Base-by-base conservation (phyloP, 495 filamentous ascomycete genomes). In the Jackrogersella multiformis region DNA sequence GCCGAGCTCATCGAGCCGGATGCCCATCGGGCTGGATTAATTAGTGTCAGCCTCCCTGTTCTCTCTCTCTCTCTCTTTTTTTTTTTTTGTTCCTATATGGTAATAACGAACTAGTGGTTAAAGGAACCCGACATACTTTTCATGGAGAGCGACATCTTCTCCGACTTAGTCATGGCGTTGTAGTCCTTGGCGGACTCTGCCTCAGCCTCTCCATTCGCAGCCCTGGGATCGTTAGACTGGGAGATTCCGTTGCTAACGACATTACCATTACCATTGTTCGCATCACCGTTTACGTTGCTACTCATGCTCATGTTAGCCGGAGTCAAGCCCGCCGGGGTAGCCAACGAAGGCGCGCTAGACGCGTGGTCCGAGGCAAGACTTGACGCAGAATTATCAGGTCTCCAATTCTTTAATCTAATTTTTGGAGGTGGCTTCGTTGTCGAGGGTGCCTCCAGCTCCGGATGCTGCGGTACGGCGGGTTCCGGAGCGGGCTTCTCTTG, bases 121-220 rank as follows among this genome's bases (percentile, higher is more conserved):
- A n/a, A n/a, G 41, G 39, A 4, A 24, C 2, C 45, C 28, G 30
- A 74, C 76, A 66, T 71, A 82, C 81, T 70, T 71, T 80, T 80
- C 81, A 84, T 84, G 1, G 80, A 82, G 36, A 64, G 73, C 1
- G 76, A 79, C 81, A 84, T 84, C 73, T 84, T 84, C 70, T 84
- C 81, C 6, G 79, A 81, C 68, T 84, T 84, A 39, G 78, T 84
- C 81, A 84, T 82, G 32, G 78, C 72, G 3, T 76, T 69, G 66
- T 84, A 84, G 36, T 79, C 76, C 69, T 83, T 83, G 26, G 73
- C 70, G 21, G 66, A 35, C 15, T 55, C 55, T 15, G 62, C 41
- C 8, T 55, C 68, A n/a, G 68, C 32, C 21, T 71, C 73, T 46
- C 46, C 55, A 30, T 63, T n/a, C n/a, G n/a, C 54, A 16, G 58